phyloP scores from a whole-genome alignment of 148 eudicot genomes.

The Persicaria maculosa region DNA sequence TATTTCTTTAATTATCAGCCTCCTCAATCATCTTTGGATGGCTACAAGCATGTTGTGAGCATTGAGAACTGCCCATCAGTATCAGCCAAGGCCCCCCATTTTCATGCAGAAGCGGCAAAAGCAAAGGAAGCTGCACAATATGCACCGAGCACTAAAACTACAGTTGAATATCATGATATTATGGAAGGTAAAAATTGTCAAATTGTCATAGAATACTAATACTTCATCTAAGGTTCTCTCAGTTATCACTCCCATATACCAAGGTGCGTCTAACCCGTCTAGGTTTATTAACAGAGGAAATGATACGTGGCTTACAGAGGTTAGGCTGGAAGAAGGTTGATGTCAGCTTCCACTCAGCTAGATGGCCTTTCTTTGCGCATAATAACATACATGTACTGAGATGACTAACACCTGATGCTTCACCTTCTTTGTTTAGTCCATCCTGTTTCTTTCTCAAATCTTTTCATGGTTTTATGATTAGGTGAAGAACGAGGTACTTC shows the following conservation, averaged over 20 bases:
- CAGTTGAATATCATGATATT: slow-evolving; percentile 79
- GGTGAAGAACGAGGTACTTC: slow-evolving; percentile 93
- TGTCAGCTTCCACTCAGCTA: slow-evolving; percentile 89
- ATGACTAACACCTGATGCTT: not conserved
- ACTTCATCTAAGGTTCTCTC: not conserved
- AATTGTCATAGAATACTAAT: not conserved
- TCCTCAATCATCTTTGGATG: slow-evolving; percentile 70
- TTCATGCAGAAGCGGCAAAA: slow-evolving; percentile 76
- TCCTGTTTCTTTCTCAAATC: not conserved
- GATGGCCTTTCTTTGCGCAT: slow-evolving; percentile 95
- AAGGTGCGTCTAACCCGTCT: not conserved
- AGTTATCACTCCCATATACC: not conserved
- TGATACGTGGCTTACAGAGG: slow-evolving; percentile 79
- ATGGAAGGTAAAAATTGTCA: slow-evolving; percentile 58
- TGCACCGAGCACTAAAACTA: slow-evolving; percentile 53
- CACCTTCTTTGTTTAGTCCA: not conserved
- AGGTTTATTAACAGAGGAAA: slow-evolving; percentile 62
- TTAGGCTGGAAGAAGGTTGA: slow-evolving; percentile 97
- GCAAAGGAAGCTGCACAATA: slow-evolving; percentile 90
- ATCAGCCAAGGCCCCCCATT: slow-evolving; percentile 61
- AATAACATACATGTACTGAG: slow-evolving; percentile 78
- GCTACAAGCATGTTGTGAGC: slow-evolving; percentile 90
- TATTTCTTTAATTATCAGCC: slow-evolving; percentile 37
- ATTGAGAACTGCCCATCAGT: slow-evolving; percentile 74
- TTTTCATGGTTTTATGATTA: slow-evolving; percentile 16